Conservation (phyloP, 2,329 filamentous ascomycete genomes). For the Alternaria ethzedia region DNA sequence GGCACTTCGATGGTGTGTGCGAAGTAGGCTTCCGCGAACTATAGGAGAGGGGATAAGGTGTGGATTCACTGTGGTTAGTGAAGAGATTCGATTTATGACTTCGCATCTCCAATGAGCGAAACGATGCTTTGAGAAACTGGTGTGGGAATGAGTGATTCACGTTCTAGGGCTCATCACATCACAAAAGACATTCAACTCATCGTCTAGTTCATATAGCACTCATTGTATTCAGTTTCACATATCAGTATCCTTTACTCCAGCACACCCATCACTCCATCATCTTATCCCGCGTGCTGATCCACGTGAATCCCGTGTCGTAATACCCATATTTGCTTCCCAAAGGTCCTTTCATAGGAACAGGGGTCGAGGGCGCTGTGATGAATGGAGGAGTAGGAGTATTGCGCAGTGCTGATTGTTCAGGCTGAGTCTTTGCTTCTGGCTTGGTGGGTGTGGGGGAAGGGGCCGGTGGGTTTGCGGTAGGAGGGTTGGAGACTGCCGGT, state of each 20-base stretch:
- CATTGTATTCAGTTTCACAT: background rate
- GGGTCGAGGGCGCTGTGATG: background rate
- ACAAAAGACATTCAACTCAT: background rate
- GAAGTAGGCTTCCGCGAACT: background rate
- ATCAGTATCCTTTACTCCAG: fast-evolving
- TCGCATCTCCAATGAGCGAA: background rate
- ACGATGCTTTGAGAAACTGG: background rate
- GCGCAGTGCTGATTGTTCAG: background rate
- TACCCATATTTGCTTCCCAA: background rate
- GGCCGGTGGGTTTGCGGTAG: background rate
- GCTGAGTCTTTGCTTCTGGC: background rate
- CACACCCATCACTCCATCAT: background rate
- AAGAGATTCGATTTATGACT: background rate
- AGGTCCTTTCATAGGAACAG: background rate
- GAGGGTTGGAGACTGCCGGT: background rate
- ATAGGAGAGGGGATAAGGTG: fast-evolving
- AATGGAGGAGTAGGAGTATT: background rate
- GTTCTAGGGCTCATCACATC: background rate
- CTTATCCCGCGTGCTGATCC: background rate
- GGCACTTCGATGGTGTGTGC: background rate
- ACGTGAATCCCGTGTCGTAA: background rate
- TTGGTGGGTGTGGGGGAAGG: background rate
- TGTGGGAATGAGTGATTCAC: fast-evolving
- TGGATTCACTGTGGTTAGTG: background rate
- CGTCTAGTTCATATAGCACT: background rate